Percentiles rank a stretch among this genome's conserved stretches.
These are phyloP conservation scores for Talaromyces amestolkiae DNA, from an alignment of 2,329 filamentous ascomycete species.

Conservation along the genomic window DNA sequence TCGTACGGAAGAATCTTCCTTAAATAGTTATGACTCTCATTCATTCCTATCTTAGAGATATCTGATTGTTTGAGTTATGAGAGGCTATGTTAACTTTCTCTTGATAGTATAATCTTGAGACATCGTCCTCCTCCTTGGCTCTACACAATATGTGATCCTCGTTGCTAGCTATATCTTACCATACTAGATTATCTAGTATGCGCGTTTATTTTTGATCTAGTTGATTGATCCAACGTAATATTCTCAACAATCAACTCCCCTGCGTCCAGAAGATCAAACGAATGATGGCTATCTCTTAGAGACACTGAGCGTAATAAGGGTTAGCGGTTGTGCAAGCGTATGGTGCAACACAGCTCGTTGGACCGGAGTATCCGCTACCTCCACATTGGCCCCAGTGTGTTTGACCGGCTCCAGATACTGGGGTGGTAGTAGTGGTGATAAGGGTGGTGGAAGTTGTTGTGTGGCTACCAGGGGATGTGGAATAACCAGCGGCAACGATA, in stretches of 20 bases:
- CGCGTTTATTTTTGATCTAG: too few relatives aligned
- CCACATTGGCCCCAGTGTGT: constrained; percentile 7
- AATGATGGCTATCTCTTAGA: neutral
- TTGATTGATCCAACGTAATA: too few relatives aligned
- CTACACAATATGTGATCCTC: too few relatives aligned
- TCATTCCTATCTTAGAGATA: neutral
- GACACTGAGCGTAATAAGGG: constrained; percentile 7
- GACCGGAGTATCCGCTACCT: constrained; percentile 6
- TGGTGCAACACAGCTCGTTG: constrained; percentile 4
- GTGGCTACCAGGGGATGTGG: neutral
- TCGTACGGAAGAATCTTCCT: neutral
- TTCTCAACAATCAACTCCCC: too few relatives aligned
- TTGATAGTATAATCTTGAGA: neutral
- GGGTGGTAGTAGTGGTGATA: neutral
- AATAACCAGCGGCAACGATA: constrained; percentile 9
- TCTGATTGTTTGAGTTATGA: neutral
- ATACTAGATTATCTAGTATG: too few relatives aligned
- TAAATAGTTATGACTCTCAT: neutral
- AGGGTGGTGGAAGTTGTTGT: neutral
- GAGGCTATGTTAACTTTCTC: neutral
- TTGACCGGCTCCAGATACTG: neutral
- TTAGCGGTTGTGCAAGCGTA: constrained; percentile 5
- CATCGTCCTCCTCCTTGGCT: neutral
- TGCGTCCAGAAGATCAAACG: neutral
- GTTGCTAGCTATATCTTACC: too few relatives aligned